These are phyloP conservation scores for Aspergillus avenaceus DNA, from an alignment of 495 filamentous ascomycete species.

Conservation along the genomic window DNA sequence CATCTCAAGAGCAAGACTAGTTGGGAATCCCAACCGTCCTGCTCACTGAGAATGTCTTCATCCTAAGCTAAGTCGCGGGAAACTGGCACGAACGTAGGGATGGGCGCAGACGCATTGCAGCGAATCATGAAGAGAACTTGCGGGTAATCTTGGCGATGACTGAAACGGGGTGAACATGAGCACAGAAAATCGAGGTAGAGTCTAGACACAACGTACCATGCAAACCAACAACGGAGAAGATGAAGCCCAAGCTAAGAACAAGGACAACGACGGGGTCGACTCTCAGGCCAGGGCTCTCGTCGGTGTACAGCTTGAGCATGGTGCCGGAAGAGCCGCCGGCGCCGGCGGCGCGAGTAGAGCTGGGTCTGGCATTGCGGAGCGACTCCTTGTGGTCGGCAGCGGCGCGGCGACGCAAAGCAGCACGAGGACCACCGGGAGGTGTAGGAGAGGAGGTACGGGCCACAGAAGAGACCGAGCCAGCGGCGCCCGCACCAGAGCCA, in stretches of 20 bases:
- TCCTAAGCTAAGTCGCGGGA: constrained; percentile 13
- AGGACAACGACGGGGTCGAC: constrained; percentile 97
- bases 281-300: constrained; percentile 92
- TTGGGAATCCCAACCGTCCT: too few relatives aligned
- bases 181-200: background rate
- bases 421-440: constrained; percentile 90
- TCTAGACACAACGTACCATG: constrained; percentile 66
- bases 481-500: constrained; percentile 60
- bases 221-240: constrained; percentile 95
- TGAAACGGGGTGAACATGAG: constrained; percentile 25
- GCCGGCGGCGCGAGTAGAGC: constrained; percentile 86
- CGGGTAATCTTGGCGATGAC: constrained; percentile 96
- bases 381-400: constrained; percentile 95
- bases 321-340: constrained; percentile 95
- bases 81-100: background rate
- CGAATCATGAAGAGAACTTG: constrained; percentile 65
- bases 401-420: constrained; percentile 87
- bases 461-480: constrained; percentile 59
- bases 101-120: constrained; percentile 3
- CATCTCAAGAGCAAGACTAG: background rate
- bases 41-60: background rate
- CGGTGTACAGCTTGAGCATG: constrained; percentile 99
- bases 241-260: constrained; percentile 91
- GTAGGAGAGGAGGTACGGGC: constrained; percentile 80
- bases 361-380: constrained; percentile 83